phyloP scores from a whole-genome alignment of 306 rosid genomes.

The Quercus cerris region DNA sequence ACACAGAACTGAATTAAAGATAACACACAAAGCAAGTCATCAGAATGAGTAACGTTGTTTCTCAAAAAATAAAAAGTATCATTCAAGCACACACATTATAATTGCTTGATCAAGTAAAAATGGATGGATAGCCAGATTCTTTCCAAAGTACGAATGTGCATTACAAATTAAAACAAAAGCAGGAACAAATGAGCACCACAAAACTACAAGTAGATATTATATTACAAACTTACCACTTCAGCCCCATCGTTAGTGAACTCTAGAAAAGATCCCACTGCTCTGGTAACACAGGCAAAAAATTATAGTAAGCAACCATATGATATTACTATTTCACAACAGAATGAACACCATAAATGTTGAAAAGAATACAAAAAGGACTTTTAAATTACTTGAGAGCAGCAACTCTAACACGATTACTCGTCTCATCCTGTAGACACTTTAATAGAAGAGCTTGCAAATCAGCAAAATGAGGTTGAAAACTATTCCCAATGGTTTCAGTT shows the following conservation, averaged over 20 bases:
- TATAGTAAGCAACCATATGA: slow-evolving; percentile 18
- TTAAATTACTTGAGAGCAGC: slow-evolving; percentile 87
- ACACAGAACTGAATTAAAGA: neutral
- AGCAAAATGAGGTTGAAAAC: slow-evolving; percentile 80
- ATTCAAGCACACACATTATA: neutral
- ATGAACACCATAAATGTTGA: neutral
- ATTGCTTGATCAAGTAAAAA: neutral
- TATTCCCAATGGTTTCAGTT: slow-evolving; percentile 90
- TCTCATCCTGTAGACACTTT: slow-evolving; percentile 94
- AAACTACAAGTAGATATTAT: neutral
- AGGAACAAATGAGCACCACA: neutral
- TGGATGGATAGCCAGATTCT: neutral
- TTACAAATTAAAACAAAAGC: neutral
- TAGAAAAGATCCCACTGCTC: slow-evolving; percentile 96
- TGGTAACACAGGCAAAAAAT: slow-evolving; percentile 34
- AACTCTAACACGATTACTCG: slow-evolving; percentile 89
- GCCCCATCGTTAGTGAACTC: slow-evolving; percentile 89
- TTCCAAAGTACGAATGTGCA: neutral
- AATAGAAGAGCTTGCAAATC: slow-evolving; percentile 91
- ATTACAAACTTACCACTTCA: slow-evolving; percentile 76
- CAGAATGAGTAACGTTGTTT: neutral
- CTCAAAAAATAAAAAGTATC: neutral
- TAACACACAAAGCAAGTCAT: neutral
- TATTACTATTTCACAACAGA: neutral
- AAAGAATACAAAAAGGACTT: neutral